Conservation (phyloP, 2,329 filamentous ascomycete genomes). For the Venturiaceae sp. region DNA sequence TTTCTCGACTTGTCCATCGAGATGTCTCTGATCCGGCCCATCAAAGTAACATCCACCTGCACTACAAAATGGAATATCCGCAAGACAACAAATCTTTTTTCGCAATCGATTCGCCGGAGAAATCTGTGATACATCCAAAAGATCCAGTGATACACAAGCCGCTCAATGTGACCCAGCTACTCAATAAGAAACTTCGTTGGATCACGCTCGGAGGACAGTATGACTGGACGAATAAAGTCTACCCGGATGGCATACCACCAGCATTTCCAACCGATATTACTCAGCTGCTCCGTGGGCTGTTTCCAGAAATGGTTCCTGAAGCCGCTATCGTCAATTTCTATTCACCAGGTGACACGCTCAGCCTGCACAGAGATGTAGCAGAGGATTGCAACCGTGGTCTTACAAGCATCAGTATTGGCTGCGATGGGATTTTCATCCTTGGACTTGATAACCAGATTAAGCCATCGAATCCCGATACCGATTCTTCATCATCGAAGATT, state of each 20-base stretch:
- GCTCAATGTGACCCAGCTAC: slow-evolving; percentile 57
- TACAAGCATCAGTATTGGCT: slow-evolving; percentile 80
- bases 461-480: background rate
- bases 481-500: slow-evolving; percentile 5
- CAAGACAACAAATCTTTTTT: slow-evolving; percentile 39
- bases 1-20: slow-evolving; percentile 66
- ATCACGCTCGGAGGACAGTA: slow-evolving; percentile 92
- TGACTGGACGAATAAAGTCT: slow-evolving; percentile 83
- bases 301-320: slow-evolving; percentile 69
- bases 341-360: slow-evolving; percentile 80
- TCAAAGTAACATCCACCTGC: slow-evolving; percentile 82
- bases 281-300: slow-evolving; percentile 56
- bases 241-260: slow-evolving; percentile 60
- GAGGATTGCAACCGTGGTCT: slow-evolving; percentile 71
- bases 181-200: slow-evolving; percentile 82
- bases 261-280: slow-evolving; percentile 67
- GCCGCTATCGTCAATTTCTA: slow-evolving; percentile 95
- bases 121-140: slow-evolving; percentile 57
- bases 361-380: slow-evolving; percentile 88
- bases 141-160: slow-evolving; percentile 66
- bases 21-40: slow-evolving; percentile 66
- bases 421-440: slow-evolving; percentile 81
- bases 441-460: slow-evolving; percentile 38
- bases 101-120: slow-evolving; percentile 43
- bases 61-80: slow-evolving; percentile 63